Conservation (phyloP, 805 yeast genomes). For the Metschnikowia hibisci region DNA sequence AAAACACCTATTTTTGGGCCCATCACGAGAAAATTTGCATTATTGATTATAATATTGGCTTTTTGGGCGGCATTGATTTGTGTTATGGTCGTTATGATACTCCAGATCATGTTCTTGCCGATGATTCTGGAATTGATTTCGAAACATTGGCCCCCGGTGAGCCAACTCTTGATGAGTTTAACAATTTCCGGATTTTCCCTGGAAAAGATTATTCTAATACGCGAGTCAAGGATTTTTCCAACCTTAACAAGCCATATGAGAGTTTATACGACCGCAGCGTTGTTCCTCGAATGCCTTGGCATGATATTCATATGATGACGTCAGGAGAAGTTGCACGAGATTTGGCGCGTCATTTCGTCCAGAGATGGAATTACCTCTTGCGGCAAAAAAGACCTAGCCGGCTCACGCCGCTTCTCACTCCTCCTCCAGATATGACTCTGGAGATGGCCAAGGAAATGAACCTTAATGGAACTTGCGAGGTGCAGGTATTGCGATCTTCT, state of each 20-base stretch:
- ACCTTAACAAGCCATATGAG: conserved; percentile 80
- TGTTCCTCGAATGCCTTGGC: conserved; percentile 99
- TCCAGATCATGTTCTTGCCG: conserved; percentile 87
- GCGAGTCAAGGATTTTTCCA: conserved; percentile 80
- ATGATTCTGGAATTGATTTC: conserved; percentile 51
- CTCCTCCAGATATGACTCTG: conserved; percentile 81
- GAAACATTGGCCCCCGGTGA: conserved; percentile 27
- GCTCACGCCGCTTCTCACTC: conserved; percentile 84
- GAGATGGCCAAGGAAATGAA: conserved; percentile 63
- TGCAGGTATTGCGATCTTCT: conserved; percentile 84
- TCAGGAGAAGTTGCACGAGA: conserved; percentile 95
- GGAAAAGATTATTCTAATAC: conserved; percentile 98
- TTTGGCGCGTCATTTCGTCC: conserved; percentile 88
- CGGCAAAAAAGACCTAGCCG: conserved; percentile 94
- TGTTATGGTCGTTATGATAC: conserved; percentile 97
- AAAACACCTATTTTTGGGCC: conserved; percentile 96
- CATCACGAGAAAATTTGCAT: conserved; percentile 93
- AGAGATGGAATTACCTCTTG: conserved; percentile 91
- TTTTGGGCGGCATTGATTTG: conserved; percentile 92
- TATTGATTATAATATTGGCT: conserved; percentile 83
- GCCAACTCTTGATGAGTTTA: conserved; percentile 37
- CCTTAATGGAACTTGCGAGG: conserved; percentile 82
- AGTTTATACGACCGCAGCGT: conserved; percentile 81
- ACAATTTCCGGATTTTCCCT: conserved; percentile 69
- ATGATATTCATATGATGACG: conserved; percentile 94